Base-by-base conservation (phyloP, 805 yeast genomes). In the Kodamaea fukazawae region DNA sequence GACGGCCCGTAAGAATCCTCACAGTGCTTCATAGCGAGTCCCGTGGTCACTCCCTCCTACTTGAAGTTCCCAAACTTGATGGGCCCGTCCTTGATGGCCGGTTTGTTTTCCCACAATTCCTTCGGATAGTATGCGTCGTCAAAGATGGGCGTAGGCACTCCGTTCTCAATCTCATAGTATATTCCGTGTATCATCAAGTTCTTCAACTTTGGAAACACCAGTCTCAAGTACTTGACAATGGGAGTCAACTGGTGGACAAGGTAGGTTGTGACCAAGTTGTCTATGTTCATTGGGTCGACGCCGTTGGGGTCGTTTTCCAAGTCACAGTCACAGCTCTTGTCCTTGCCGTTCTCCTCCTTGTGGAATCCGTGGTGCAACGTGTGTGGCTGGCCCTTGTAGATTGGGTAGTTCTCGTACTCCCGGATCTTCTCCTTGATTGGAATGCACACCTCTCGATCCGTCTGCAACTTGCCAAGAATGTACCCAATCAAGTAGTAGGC, bases 141-240 rank as follows among this genome's bases (percentile, higher is more conserved):
- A 42, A 48, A 63, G 5, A 60, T 53, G 8, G 67, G 63, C 16
- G 42, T 39, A 32, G 60, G 48, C 28, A 36, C 38, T 4, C 38
- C 38, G 6, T 26, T 29, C 11, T 34, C 31, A 14, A 10, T 14
- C 31, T 61, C 58, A 49, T 56, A 64, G 42, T 57, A 59, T 18
- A 64, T 55, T 3, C 71, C 70, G 44, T 65, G 67, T 29, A 65
- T 48, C 63, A 60, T 56, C 32, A 64, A 48, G 30, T 38, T 53
- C n/a, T 61, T 63, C 37, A 64, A 45, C 6, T 52, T 42, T 14
- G 30, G 35, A 34, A 63, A 58, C 7, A 60, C 48, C 32, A 31
- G 40, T 7, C 49, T 40, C 22, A 65, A 42, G 42, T 58, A 64
- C 22, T 44, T 28, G 8, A 58, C 54, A 2, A 65, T 57, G 4